Evolutionary conservation across 192 early-diverging fungal species (phyloP), one percentile per base, ranked within the genome.

Genomic region (Rhizophagus prolifer): DNA sequence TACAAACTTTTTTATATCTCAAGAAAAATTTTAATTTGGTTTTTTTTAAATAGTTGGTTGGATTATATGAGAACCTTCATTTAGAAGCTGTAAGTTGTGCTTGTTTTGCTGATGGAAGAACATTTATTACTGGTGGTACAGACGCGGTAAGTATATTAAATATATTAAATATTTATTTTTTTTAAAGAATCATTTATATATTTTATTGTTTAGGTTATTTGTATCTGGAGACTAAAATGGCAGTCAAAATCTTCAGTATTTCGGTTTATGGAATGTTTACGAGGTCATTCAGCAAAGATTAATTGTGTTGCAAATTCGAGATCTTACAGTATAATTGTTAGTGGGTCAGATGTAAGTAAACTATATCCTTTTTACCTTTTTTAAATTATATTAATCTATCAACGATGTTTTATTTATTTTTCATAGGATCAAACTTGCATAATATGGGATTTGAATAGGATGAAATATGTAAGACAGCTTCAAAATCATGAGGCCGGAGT

Each of bases 361-460:
- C 4, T 14, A 26, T 62, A 60, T 28, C 5, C 36, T 38, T 36
- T 31, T 31, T 13, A 25, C 54, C 13, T 26, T 9, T 13, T 47
- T 0, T 0, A 23, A 58, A 21, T 30, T 58, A 7, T 3, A 30
- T 30, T 71, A 26, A 54, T 72, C 41, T 44, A 47, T 54, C 14
- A 38, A 72, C 70, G 9, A 26, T 64, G 58, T 36, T 61, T 59
- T 70, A 38, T 38, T 38, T 41, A 31, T 59, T 50, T 38, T 78
- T 73, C 68, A 16, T 64, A 91, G 83, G 90, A 91, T 78, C 84
- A 86, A 76, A 87, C 85, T 26, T 86, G 83, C 10, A 87, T 91
- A 66, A 71, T 91, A 9, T 91, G 90, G 90, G 90, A 91, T 79
- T 74, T 91, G 58, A 91, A 91, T 41, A 82, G 90, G 67, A 80